Conservation (phyloP, 2,329 filamentous ascomycete species). For the Ophiostoma sp. region DNA sequence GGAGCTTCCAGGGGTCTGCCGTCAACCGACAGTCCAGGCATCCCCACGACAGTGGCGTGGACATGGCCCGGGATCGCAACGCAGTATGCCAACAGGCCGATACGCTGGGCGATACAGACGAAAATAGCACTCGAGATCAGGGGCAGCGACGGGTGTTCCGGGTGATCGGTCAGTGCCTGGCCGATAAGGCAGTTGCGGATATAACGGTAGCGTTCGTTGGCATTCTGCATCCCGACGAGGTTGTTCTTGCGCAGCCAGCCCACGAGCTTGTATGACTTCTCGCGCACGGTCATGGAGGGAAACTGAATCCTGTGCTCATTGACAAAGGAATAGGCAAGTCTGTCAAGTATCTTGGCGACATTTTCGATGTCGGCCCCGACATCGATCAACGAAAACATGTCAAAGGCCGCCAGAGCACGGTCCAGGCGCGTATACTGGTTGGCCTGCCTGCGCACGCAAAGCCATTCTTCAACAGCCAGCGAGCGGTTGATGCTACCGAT, state of each 20-base stretch:
- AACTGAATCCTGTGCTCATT: constrained; percentile 44
- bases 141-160: constrained; percentile 72
- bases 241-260: constrained; percentile 63
- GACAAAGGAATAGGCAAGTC: constrained; percentile 53
- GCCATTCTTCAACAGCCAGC: constrained; percentile 74
- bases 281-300: constrained; percentile 52
- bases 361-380: constrained; percentile 68
- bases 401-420: constrained; percentile 72
- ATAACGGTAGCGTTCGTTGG: constrained; percentile 64
- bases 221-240: constrained; percentile 64
- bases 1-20: constrained; percentile 35
- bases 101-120: constrained; percentile 66
- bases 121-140: constrained; percentile 84
- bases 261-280: constrained; percentile 63
- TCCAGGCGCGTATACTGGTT: constrained; percentile 49
- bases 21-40: constrained; percentile 56
- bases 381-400: constrained; percentile 78
- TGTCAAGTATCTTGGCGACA: constrained; percentile 53
- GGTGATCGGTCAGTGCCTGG: constrained; percentile 64
- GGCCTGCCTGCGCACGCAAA: constrained; percentile 42
- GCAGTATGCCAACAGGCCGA: constrained; percentile 71
- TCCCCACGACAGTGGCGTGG: constrained; percentile 67
- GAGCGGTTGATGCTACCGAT: constrained; percentile 76
- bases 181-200: constrained; percentile 86
- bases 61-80: constrained; percentile 83